Base-by-base conservation (phyloP, 1,284 basidiomycete species). In the Malassezia vespertilionis region DNA sequence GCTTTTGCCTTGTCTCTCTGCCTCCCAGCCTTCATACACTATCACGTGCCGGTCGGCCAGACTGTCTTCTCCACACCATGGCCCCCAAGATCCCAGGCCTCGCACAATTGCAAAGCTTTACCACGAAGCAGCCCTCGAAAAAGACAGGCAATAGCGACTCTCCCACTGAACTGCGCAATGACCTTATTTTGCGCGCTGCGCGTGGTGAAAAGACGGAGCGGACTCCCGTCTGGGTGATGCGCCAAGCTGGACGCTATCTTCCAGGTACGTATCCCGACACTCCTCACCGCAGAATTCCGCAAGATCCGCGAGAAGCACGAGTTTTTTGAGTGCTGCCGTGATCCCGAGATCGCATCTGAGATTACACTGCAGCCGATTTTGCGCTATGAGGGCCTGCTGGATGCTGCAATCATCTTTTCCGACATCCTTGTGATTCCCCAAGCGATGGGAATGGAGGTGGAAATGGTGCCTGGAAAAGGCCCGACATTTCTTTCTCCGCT, bases 141-240 rank as follows among this genome's bases (percentile, higher is more conserved):
- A 40, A 44, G 26, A 20, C 24, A 7, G 55, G 61, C 21, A 31
- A 51, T 12, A 52, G 54, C 45, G 54, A 56, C n/a, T 41, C 53
- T 32, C 53, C 54, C 26, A 53, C 57, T 6, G 65, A 62, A 11
- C 76, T 95, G 58, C 82, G 82, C 69, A 96, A 96, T 72, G 88
- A 96, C 69, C 76, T 95, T 43, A 72, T 95, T 36, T 73, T 97
- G 48, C 80, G 88, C 31, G 90, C 91, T 42, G 90, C 91, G 42
- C 74, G 80, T 71, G 86, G 88, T 11, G 82, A 91, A 73, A 76
- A 80, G 71, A 90, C 88, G 0, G 84, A 86, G 65, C 80, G 86
- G 48, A 87, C 91, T 2, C 91, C 91, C 11, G 88, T 93, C 53
- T 99, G 91, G 91, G 85, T 96, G 53, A 99, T 99, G 91, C 80